Base-by-base conservation (phyloP, 192 early-diverging fungal species). In the Coemansia sp. region DNA sequence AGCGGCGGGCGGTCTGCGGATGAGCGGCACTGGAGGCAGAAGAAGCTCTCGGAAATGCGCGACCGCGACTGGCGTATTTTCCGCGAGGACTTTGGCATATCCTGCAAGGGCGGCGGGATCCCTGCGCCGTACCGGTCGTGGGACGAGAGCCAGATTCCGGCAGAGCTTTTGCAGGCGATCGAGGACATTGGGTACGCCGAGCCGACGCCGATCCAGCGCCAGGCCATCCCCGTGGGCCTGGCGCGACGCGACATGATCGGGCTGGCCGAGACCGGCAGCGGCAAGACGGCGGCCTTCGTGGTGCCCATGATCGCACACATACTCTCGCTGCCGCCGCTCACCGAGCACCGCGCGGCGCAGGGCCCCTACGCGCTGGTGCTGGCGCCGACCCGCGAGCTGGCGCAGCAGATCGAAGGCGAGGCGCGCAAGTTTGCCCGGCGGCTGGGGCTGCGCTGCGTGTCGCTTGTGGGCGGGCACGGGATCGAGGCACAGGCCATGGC, bases 21-120 rank as follows among this genome's bases (percentile, higher is more conserved):
- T 56, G 93, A 94, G 71, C 84, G 95, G 18, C 95, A 98, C 69
- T 99, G 97, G 97, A 78, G 84, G 19, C 91, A 94, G 25, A 99
- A 99, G 63, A 84, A 86, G 12, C 74, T 98, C 61, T 59, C 59
- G 9, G 87, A 97, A 50, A 99, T 99, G 97, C 84, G 79, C 47
- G 94, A 98, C 71, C 83, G 97, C 61, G 97, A 99, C 61, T 99
- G 97, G 97, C 90, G 97, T 71, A 99, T 99, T 53, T 98, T 99
- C 76, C 95, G 94, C 57, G 97, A 99, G 72, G 97, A 99, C 64
- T 97, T 90, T 73, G 92, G 88, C 64, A 99, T 99, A 47, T 78
- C 93, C 5, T 92, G 89, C 64, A 96, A 96, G 79, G 97, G 93
- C 82, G 84, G 91, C 44, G 78, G 84, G 48, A 91, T 96, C 57